phyloP scores from a whole-genome alignment of 2,329 filamentous ascomycete species.

The Aschersonia sp. region DNA sequence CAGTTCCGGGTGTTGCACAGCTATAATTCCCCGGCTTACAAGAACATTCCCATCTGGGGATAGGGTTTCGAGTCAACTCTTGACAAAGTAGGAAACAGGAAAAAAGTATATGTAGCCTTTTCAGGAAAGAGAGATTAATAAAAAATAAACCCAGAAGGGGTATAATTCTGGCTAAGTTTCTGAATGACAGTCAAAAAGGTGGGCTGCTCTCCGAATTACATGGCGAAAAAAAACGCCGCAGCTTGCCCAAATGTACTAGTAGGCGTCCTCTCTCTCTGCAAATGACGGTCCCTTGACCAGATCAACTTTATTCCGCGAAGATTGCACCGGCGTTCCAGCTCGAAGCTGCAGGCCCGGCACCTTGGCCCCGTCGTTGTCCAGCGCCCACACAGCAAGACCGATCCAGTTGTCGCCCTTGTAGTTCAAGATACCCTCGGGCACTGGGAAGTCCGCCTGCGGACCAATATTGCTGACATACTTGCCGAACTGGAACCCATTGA shows the following conservation, averaged over 20 bases:
- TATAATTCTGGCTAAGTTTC: too few relatives aligned
- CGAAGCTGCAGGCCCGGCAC: slow-evolving; percentile 37
- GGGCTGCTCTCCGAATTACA: too few relatives aligned
- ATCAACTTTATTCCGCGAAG: slow-evolving; percentile 29
- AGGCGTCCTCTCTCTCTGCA: slow-evolving; percentile 30
- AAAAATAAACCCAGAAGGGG: too few relatives aligned
- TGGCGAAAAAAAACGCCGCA: too few relatives aligned
- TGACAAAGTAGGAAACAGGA: neutral
- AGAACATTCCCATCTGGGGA: slow-evolving; percentile 40
- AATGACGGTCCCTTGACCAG: slow-evolving; percentile 31
- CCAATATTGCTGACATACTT: slow-evolving; percentile 54
- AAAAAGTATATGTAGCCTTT: too few relatives aligned
- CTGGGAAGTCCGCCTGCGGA: slow-evolving; percentile 56
- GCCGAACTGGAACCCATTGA: slow-evolving; percentile 63
- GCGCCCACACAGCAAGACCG: slow-evolving; percentile 53
- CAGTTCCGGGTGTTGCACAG: slow-evolving; percentile 42
- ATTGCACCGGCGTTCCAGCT: slow-evolving; percentile 33
- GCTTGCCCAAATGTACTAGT: slow-evolving; percentile 17
- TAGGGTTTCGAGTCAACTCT: slow-evolving; percentile 9
- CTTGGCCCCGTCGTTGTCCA: slow-evolving; percentile 41
- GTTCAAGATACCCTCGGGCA: slow-evolving; percentile 59
- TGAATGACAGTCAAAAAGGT: too few relatives aligned
- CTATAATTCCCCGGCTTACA: slow-evolving; percentile 44
- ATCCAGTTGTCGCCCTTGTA: slow-evolving; percentile 58
- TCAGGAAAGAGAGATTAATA: too few relatives aligned